A percentile compares a stretch with the other conserved stretches of the same genome.
These are phyloP conservation scores for Vachellia pachyceras DNA, from an alignment of 306 rosid genomes.

Conservation along the genomic window DNA sequence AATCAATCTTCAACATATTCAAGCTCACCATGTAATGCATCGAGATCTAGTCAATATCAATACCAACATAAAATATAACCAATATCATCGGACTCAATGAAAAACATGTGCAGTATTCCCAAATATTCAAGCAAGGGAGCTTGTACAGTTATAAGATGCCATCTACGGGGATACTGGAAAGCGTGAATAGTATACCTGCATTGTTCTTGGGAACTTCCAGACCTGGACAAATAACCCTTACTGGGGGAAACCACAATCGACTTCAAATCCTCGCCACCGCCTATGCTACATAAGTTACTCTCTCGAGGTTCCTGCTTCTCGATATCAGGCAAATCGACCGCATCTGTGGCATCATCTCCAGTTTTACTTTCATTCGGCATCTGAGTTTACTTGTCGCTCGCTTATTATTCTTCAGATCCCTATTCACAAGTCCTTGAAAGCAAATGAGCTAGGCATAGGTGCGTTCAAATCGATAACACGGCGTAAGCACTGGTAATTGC, in stretches of 20 bases:
- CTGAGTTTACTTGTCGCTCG: not conserved
- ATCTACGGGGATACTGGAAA: not conserved
- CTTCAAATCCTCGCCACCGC: not conserved
- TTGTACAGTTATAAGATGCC: not conserved
- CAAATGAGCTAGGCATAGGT: not conserved
- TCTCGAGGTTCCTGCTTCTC: conserved; percentile 14
- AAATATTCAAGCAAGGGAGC: not conserved
- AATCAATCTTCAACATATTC: not conserved
- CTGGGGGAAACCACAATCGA: not conserved
- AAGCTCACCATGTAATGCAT: not conserved
- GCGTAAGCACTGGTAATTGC: not conserved
- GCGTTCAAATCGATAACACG: not conserved
- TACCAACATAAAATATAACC: not conserved
- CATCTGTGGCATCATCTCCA: not conserved
- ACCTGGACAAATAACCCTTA: conserved; percentile 17
- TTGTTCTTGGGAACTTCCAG: conserved; percentile 23
- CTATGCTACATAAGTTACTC: not conserved
- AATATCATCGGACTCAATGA: not conserved
- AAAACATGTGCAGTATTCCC: not conserved
- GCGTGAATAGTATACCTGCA: not conserved
- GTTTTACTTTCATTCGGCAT: conserved; percentile 17
- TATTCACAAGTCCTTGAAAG: not conserved
- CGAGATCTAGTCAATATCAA: not conserved
- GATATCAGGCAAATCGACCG: not conserved
- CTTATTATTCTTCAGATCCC: not conserved